Evolutionary conservation across 225 moss, liverwort and hornwort species (phyloP).

Genomic region (Straminergon stramineum): DNA sequence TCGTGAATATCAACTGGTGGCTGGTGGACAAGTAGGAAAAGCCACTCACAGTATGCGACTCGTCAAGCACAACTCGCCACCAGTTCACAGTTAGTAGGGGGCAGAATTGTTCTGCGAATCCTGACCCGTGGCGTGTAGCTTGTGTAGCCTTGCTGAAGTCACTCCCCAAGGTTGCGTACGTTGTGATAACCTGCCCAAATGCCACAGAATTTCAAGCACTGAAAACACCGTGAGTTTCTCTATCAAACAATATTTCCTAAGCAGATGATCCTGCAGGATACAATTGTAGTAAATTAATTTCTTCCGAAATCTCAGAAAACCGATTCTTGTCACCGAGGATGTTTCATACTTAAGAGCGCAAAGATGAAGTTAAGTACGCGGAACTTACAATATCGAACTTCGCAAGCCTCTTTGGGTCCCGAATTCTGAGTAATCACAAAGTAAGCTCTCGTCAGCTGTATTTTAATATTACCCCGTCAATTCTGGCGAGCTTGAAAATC

Average conservation of each 20-base stretch:
- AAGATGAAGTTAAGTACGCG: not conserved
- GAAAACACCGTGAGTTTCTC: not conserved
- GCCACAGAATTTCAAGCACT: not conserved
- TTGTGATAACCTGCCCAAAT: constrained; percentile 82
- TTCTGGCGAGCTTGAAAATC: not conserved
- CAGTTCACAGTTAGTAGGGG: constrained; percentile 93
- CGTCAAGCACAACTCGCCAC: constrained; percentile 99
- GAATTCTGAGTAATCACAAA: constrained; percentile 54
- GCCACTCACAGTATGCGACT: constrained; percentile 81
- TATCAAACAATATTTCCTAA: not conserved
- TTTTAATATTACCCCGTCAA: not conserved
- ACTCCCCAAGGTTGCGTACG: constrained; percentile 96
- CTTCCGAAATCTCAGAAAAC: not conserved
- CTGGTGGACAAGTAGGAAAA: not conserved
- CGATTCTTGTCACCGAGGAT: not conserved
- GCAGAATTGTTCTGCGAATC: constrained; percentile 95
- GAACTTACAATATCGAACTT: constrained; percentile 91
- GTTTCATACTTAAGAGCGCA: not conserved
- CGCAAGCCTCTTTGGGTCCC: constrained; percentile 98
- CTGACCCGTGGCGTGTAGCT: constrained; percentile 94
- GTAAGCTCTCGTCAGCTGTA: constrained; percentile 2
- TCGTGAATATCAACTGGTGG: not conserved
- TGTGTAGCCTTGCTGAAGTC: constrained; percentile 99
- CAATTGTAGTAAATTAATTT: not conserved
- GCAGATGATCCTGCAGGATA: not conserved